Evolutionary conservation across 2,329 filamentous ascomycete genomes (phyloP).

Genomic region (Emmonsiellopsis sp.): DNA sequence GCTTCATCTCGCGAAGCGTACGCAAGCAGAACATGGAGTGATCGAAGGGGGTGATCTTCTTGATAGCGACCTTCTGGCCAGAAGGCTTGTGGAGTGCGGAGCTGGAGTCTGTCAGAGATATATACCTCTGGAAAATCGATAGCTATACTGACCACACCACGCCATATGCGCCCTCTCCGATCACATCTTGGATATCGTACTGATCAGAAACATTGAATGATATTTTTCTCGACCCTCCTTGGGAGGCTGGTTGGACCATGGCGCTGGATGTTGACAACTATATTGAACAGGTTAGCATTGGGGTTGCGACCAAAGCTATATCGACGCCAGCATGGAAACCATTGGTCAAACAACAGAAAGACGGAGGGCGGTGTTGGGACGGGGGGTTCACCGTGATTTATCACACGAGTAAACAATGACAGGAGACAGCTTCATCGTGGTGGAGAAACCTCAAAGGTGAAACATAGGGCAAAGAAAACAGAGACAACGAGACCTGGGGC

Average conservation of each 20-base stretch:
- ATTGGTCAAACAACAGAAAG: not conserved
- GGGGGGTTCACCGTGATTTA: not conserved
- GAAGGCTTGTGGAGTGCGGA: slow-evolving; percentile 98
- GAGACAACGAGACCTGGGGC: not conserved
- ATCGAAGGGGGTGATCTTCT: slow-evolving; percentile 99
- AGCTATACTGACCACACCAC: slow-evolving; percentile 77
- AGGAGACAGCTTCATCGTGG: not conserved
- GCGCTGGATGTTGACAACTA: slow-evolving; percentile 4
- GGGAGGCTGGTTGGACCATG: slow-evolving; percentile 41
- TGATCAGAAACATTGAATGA: slow-evolving; percentile 99
- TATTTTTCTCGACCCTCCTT: slow-evolving; percentile 70
- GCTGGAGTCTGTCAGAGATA: slow-evolving; percentile 39
- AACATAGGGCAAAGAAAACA: not conserved
- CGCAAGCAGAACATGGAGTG: slow-evolving; percentile 98
- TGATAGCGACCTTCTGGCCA: slow-evolving; percentile 97
- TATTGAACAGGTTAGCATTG: slow-evolving; percentile 3
- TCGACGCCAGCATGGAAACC: not conserved
- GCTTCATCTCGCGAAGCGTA: slow-evolving; percentile 97
- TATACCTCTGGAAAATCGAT: not conserved
- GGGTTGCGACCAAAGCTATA: not conserved
- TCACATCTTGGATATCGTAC: slow-evolving; percentile 99
- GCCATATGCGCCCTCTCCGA: slow-evolving; percentile 95
- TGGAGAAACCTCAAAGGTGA: not conserved
- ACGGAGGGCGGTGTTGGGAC: not conserved
- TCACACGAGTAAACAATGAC: not conserved